Evolutionary conservation across 2,329 filamentous ascomycete species (phyloP).

Genomic region (Pseudogymnoascus sp.): DNA sequence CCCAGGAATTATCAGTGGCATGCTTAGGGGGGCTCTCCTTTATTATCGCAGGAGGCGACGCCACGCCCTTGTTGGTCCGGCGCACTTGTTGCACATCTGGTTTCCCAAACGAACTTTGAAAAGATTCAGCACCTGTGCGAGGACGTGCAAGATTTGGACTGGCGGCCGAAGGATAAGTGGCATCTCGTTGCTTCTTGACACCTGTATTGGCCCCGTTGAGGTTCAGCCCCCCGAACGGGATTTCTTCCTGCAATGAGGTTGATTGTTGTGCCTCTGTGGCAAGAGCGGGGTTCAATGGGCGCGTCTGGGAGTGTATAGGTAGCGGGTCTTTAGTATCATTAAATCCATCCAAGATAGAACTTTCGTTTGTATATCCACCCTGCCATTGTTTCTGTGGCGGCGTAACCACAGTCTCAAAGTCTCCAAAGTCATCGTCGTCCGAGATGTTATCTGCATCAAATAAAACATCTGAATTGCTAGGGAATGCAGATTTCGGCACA

Average conservation of each 20-base stretch:
- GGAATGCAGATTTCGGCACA: not conserved
- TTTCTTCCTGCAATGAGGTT: conserved; percentile 45
- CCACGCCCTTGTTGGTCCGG: conserved; percentile 10
- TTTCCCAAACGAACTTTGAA: not conserved
- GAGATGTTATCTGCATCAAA: conserved; percentile 31
- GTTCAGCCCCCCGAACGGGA: conserved; percentile 43
- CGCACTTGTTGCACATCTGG: conserved; percentile 13
- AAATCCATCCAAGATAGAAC: not conserved
- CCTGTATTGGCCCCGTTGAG: conserved; percentile 35
- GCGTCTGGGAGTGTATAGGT: not conserved
- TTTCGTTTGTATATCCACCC: not conserved
- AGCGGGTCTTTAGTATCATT: not conserved
- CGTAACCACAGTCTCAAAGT: conserved; percentile 52
- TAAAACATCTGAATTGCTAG: conserved; percentile 20
- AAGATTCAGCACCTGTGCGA: not conserved
- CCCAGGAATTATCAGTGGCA: not conserved
- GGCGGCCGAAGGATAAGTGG: conserved; percentile 25
- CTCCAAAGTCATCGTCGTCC: conserved; percentile 57
- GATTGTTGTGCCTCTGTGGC: conserved; percentile 35
- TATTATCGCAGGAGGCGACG: not conserved
- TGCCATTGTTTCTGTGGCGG: conserved; percentile 16
- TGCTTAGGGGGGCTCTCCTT: not conserved
- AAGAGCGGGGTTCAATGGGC: not conserved
- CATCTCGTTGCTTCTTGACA: conserved; percentile 28
- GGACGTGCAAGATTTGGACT: conserved; percentile 24